Evolutionary conservation across 2,329 filamentous ascomycete genomes (phyloP).

Genomic region (Macroventuria anomochaeta): DNA sequence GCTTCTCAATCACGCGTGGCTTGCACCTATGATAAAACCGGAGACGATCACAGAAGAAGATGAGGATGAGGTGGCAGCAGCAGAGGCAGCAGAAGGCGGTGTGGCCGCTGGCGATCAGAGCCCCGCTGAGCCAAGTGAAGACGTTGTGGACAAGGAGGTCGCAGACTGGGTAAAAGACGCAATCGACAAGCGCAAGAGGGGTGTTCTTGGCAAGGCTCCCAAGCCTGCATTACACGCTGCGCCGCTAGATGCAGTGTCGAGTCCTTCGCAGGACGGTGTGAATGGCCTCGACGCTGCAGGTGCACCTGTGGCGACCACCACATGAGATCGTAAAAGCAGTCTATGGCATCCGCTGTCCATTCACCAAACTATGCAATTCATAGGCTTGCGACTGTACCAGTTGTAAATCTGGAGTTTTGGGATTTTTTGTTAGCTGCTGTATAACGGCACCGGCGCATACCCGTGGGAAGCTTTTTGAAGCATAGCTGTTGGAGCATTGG

Average conservation of each 20-base stretch:
- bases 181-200: conserved; percentile 69
- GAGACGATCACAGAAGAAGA: conserved; percentile 75
- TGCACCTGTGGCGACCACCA: conserved; percentile 25
- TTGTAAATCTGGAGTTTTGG: conserved; percentile 19
- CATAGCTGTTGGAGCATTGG: conserved; percentile 26
- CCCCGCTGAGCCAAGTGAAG: conserved; percentile 33
- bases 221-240: conserved; percentile 89
- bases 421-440: conserved; percentile 18
- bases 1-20: conserved; percentile 88
- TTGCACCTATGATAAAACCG: conserved; percentile 76
- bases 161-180: conserved; percentile 81
- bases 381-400: conserved; percentile 16
- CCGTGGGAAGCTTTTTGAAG: conserved; percentile 19
- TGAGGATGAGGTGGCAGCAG: conserved; percentile 62
- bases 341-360: background rate
- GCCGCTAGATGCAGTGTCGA: conserved; percentile 73
- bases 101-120: conserved; percentile 42
- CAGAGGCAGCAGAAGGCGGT: conserved; percentile 53
- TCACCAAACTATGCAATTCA: conserved; percentile 7
- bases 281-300: conserved; percentile 30
- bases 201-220: conserved; percentile 57
- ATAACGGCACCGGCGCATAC: conserved; percentile 24
- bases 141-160: conserved; percentile 77
- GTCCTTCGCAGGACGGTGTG: conserved; percentile 38
- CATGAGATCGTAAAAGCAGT: background rate